Percentiles rank a stretch among this genome's conserved stretches.
These are phyloP conservation scores for Aspergillus floridensis DNA, from an alignment of 2,329 filamentous ascomycete species.

Conservation along the genomic window DNA sequence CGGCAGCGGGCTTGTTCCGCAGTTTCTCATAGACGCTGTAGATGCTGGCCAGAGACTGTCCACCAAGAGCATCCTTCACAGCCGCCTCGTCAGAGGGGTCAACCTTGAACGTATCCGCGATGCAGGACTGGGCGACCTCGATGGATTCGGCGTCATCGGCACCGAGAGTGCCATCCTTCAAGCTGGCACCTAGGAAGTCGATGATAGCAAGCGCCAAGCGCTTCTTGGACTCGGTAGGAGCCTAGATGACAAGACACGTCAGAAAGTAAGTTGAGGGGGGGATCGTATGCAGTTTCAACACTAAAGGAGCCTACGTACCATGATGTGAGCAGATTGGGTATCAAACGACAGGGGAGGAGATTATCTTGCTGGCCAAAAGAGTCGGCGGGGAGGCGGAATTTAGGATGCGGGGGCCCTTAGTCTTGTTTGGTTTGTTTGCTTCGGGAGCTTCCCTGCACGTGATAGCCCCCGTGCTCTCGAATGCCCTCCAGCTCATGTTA, in stretches of 20 bases:
- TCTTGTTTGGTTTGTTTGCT: constrained; percentile 20
- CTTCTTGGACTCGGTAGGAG: constrained; percentile 62
- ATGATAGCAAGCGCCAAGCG: constrained; percentile 95
- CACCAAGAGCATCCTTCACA: constrained; percentile 73
- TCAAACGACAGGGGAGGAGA: neutral
- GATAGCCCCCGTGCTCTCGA: constrained; percentile 11
- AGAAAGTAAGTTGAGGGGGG: neutral
- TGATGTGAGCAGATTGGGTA: constrained; percentile 9
- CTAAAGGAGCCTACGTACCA: constrained; percentile 18
- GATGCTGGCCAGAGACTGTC: constrained; percentile 84
- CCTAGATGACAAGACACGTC: constrained; percentile 24
- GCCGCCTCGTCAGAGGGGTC: constrained; percentile 74
- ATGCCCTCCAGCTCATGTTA: constrained; percentile 6
- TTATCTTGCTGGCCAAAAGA: constrained; percentile 10
- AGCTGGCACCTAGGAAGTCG: constrained; percentile 83
- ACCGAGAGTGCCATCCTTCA: constrained; percentile 82
- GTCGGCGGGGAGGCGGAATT: constrained; percentile 20
- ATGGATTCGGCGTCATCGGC: constrained; percentile 89
- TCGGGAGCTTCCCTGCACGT: constrained; percentile 16
- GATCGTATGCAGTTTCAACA: neutral
- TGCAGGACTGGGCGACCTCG: constrained; percentile 91
- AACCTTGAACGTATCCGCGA: constrained; percentile 91
- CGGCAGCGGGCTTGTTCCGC: constrained; percentile 60
- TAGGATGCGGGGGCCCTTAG: constrained; percentile 19
- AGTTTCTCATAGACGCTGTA: constrained; percentile 97